These are phyloP conservation scores for Amesomyces nigricolor DNA, from an alignment of 2,329 filamentous ascomycete species.

Conservation along the genomic window DNA sequence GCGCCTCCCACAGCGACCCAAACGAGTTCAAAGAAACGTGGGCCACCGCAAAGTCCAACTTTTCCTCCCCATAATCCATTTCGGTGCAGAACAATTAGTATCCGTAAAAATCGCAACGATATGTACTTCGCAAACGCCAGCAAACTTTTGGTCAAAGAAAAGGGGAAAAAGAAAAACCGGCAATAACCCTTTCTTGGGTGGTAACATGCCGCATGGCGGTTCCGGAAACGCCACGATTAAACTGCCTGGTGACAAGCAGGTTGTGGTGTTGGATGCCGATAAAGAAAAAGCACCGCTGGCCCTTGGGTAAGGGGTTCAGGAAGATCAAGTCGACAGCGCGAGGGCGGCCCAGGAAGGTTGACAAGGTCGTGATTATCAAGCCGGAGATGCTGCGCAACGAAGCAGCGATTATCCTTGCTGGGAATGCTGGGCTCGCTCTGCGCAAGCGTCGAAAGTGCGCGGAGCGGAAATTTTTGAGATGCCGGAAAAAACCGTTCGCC, in stretches of 20 bases:
- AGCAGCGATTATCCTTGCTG: neutral
- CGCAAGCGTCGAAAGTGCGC: neutral
- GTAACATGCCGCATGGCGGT: constrained; percentile 5
- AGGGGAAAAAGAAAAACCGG: constrained; percentile 6
- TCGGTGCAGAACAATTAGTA: constrained; percentile 15
- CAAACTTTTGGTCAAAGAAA: constrained; percentile 22
- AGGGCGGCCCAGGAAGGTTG: no score
- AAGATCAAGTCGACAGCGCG: no score
- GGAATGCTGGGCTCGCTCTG: neutral
- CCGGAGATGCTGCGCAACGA: neutral
- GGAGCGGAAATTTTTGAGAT: neutral
- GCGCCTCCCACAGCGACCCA: constrained; percentile 7
- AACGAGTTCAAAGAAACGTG: constrained; percentile 16
- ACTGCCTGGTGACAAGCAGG: constrained; percentile 1
- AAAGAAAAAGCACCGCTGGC: neutral
- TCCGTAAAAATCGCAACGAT: constrained; percentile 21
- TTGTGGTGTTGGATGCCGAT: neutral
- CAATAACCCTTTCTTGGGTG: constrained; percentile 17
- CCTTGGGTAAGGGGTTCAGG: no score
- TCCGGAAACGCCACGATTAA: constrained; percentile 9
- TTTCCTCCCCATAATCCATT: constrained; percentile 20
- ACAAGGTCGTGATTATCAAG: neutral
- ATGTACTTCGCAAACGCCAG: constrained; percentile 20
- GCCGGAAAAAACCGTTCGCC: constrained; percentile 12
- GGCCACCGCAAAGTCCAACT: constrained; percentile 17